A percentile compares a stretch with the other conserved stretches of the same genome.
Conservation (phyloP, 2,329 filamentous ascomycete species). For the Chaetomium strumarium region DNA sequence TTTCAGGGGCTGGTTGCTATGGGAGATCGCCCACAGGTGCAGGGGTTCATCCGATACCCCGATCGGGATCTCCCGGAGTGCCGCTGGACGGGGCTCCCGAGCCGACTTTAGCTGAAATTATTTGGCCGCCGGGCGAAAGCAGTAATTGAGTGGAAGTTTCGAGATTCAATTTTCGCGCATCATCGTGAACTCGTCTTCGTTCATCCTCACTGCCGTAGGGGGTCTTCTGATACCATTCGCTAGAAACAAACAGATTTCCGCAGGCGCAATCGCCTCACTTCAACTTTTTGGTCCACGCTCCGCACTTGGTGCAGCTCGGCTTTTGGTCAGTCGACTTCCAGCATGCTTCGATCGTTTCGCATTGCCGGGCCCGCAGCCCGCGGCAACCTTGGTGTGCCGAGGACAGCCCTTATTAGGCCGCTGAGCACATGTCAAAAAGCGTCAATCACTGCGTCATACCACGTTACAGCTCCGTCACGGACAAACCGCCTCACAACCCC, state of each 20-base stretch:
- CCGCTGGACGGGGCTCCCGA: too few species aligned
- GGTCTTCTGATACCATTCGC: not conserved
- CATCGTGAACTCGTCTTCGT: too few species aligned
- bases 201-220: not conserved
- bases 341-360: conserved; percentile 35
- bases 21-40: too few species aligned
- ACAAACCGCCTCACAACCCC: conserved; percentile 23
- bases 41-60: too few species aligned
- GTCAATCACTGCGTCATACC: conserved; percentile 18
- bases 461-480: conserved; percentile 18
- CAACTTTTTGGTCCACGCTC: conserved; percentile 2
- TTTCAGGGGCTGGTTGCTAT: too few species aligned
- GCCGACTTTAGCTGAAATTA: too few species aligned
- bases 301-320: conserved; percentile 4
- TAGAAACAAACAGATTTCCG: not conserved
- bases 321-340: conserved; percentile 13
- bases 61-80: too few species aligned
- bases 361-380: conserved; percentile 29
- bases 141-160: too few species aligned
- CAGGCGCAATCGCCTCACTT: conserved; percentile 3
- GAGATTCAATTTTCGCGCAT: too few species aligned
- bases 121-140: too few species aligned
- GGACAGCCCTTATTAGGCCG: conserved; percentile 29
- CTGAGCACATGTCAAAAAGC: conserved; percentile 32
- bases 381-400: conserved; percentile 31